phyloP scores from a whole-genome alignment of 129 eudicot genomes.

The Pseudognaphalium luteoalbum region DNA sequence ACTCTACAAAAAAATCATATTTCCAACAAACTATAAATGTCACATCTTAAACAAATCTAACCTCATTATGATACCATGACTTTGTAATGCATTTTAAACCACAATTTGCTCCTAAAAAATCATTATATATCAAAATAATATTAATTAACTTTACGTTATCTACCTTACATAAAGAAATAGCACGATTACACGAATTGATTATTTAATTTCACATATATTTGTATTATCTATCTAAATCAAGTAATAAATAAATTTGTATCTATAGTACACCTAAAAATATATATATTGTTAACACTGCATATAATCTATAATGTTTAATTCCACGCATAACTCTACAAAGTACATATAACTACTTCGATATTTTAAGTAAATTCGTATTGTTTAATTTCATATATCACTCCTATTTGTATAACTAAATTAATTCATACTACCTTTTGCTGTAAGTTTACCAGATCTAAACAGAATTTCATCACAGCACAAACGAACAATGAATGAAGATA shows the following conservation, averaged over 20 bases:
- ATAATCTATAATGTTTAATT: background rate
- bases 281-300: too few relatives aligned
- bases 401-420: too few relatives aligned
- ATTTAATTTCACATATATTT: background rate
- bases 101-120: background rate
- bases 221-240: too few relatives aligned
- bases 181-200: too few relatives aligned
- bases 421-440: background rate
- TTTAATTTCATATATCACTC: too few relatives aligned
- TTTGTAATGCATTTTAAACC: background rate
- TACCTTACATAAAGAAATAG: too few relatives aligned
- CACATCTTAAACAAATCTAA: slow-evolving; percentile 10
- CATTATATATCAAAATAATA: too few relatives aligned
- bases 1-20: slow-evolving; percentile 62
- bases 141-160: too few relatives aligned
- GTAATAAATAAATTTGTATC: too few relatives aligned
- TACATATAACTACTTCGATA: too few relatives aligned
- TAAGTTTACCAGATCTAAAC: slow-evolving; percentile 30
- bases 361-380: too few relatives aligned
- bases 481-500: slow-evolving; percentile 1
- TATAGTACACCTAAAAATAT: too few relatives aligned
- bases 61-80: background rate
- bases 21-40: slow-evolving; percentile 1
- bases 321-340: background rate
- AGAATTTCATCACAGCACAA: slow-evolving; percentile 1